Evolutionary conservation across 2,329 filamentous ascomycete genomes (phyloP).

Genomic region (Fusarium musae): DNA sequence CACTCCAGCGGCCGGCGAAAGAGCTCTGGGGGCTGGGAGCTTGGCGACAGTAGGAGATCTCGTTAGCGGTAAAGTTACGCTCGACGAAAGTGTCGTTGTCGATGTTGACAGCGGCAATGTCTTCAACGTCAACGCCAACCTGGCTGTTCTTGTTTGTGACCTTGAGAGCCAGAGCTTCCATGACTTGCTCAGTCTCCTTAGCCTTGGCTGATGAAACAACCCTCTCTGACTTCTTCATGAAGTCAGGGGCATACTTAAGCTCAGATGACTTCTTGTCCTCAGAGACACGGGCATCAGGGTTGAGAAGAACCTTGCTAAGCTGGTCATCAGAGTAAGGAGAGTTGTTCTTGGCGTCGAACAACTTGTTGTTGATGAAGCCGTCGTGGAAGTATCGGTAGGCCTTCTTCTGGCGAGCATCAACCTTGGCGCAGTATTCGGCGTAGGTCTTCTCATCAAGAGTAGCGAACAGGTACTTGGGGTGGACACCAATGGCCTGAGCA

Average conservation of each 20-base stretch:
- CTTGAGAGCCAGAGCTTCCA: slow-evolving; percentile 79
- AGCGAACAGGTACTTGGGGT: slow-evolving; percentile 95
- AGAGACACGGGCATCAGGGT: slow-evolving; percentile 88
- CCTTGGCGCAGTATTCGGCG: slow-evolving; percentile 84
- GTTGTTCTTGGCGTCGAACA: slow-evolving; percentile 95
- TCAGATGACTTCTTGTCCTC: slow-evolving; percentile 87
- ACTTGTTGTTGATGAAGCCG: slow-evolving; percentile 94
- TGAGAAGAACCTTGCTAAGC: slow-evolving; percentile 88
- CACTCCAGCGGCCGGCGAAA: slow-evolving; percentile 95
- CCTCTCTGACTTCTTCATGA: slow-evolving; percentile 74
- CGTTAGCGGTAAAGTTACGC: slow-evolving; percentile 89
- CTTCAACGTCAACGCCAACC: slow-evolving; percentile 94
- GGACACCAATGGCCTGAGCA: slow-evolving; percentile 95
- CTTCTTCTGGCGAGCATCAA: slow-evolving; percentile 95
- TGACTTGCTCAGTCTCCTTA: slow-evolving; percentile 76
- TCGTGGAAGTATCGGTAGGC: slow-evolving; percentile 99
- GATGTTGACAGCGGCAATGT: slow-evolving; percentile 87
- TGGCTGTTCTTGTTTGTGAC: slow-evolving; percentile 71
- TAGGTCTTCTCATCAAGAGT: slow-evolving; percentile 90
- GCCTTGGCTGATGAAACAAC: slow-evolving; percentile 58
- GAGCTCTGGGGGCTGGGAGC: slow-evolving; percentile 85
- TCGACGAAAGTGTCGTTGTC: slow-evolving; percentile 93
- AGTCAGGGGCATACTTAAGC: slow-evolving; percentile 77
- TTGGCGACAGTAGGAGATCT: slow-evolving; percentile 87
- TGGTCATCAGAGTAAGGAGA: slow-evolving; percentile 90